These are phyloP conservation scores for Boletus bicolor DNA, from an alignment of 768 basidiomycete genomes.

Conservation along the genomic window DNA sequence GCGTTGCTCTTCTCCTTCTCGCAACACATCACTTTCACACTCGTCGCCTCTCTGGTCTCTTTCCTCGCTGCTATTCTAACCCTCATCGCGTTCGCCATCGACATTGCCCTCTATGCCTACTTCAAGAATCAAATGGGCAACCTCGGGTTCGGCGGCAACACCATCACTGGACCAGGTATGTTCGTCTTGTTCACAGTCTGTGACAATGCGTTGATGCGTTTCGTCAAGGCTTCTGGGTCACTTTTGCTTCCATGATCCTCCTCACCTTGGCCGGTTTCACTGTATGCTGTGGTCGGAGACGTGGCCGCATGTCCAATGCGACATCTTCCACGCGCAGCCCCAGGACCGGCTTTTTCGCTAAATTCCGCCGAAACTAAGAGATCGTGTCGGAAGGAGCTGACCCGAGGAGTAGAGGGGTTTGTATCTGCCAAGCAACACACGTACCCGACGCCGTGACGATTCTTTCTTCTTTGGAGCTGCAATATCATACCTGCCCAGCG, in stretches of 20 bases:
- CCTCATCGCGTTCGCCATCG: conserved; percentile 70
- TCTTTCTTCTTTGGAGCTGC: background rate
- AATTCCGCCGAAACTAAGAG: conserved; percentile 37
- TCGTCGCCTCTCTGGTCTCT: conserved; percentile 46
- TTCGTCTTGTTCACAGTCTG: background rate
- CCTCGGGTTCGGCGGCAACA: conserved; percentile 41
- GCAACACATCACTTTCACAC: conserved; percentile 44
- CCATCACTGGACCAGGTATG: conserved; percentile 63
- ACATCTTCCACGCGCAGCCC: conserved; percentile 16
- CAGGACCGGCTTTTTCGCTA: conserved; percentile 32
- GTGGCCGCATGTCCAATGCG: conserved; percentile 46
- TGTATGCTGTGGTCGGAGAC: conserved; percentile 66
- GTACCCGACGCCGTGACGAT: background rate
- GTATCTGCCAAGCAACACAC: background rate
- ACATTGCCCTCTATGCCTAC: conserved; percentile 68
- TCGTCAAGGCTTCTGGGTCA: conserved; percentile 72
- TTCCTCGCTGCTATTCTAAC: conserved; percentile 70
- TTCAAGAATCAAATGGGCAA: conserved; percentile 56
- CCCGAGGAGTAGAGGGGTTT: too few relatives aligned
- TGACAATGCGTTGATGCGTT: background rate
- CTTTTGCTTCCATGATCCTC: conserved; percentile 62
- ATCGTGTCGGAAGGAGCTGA: background rate
- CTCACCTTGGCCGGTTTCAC: conserved; percentile 63
- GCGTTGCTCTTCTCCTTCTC: conserved; percentile 64
- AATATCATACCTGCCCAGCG: background rate